phyloP scores from a whole-genome alignment of 2,329 filamentous ascomycete species.

The Aureobasidium mangrovei region DNA sequence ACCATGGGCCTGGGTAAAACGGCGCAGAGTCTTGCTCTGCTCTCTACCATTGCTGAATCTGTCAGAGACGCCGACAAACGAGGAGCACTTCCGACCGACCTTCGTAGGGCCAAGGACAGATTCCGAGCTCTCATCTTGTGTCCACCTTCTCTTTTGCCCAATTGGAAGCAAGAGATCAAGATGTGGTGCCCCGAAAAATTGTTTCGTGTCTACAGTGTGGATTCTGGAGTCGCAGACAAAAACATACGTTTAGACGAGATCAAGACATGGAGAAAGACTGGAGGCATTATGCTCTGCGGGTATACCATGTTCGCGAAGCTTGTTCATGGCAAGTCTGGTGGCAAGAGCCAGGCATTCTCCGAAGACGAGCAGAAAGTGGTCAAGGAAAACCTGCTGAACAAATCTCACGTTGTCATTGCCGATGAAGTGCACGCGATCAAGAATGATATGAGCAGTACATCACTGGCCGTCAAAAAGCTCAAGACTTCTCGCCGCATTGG shows the following conservation, averaged over 20 bases:
- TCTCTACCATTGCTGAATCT: conserved; percentile 64
- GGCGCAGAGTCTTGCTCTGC: conserved; percentile 76
- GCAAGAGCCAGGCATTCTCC: conserved; percentile 46
- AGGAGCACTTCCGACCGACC: conserved; percentile 57
- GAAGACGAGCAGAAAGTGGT: conserved; percentile 33
- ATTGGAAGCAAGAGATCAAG: conserved; percentile 72
- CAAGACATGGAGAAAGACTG: conserved; percentile 50
- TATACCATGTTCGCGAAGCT: conserved; percentile 58
- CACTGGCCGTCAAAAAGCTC: conserved; percentile 50
- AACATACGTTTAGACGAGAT: conserved; percentile 41
- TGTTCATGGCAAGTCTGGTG: conserved; percentile 22
- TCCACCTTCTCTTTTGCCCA: conserved; percentile 64
- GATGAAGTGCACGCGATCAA: conserved; percentile 82
- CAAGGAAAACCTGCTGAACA: conserved; percentile 45
- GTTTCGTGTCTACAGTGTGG: conserved; percentile 44
- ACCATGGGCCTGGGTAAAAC: conserved; percentile 92
- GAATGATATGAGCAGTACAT: conserved; percentile 48
- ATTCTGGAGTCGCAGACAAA: not conserved
- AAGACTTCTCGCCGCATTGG: conserved; percentile 65
- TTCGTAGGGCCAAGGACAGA: conserved; percentile 34
- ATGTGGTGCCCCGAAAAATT: conserved; percentile 53
- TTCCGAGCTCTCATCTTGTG: conserved; percentile 65
- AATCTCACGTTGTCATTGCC: conserved; percentile 65
- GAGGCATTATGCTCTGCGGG: conserved; percentile 69
- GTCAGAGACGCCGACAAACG: conserved; percentile 50